Percentiles rank a stretch among this genome's conserved stretches.
Evolutionary conservation across 495 filamentous ascomycete genomes (phyloP).

Genomic region (Thermochaetoides thermophila): DNA sequence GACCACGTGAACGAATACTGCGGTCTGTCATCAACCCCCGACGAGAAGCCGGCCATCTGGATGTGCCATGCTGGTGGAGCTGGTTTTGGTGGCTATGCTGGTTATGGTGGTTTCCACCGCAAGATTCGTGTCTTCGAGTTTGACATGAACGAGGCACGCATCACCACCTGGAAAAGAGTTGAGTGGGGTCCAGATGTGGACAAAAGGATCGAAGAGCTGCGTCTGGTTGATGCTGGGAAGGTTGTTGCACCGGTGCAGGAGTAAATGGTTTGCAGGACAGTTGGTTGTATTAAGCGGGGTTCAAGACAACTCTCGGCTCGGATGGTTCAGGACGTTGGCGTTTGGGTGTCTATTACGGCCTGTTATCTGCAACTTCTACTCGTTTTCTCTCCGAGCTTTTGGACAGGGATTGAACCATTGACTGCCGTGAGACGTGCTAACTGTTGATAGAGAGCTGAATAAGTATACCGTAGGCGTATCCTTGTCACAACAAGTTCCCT

Average conservation of each 20-base stretch:
- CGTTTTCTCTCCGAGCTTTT: too few relatives aligned
- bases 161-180: conserved; percentile 82
- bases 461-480: too few relatives aligned
- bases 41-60: conserved; percentile 64
- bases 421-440: too few relatives aligned
- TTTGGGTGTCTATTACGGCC: too few relatives aligned
- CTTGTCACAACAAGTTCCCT: too few relatives aligned
- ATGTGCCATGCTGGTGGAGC: conserved; percentile 91
- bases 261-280: too few relatives aligned
- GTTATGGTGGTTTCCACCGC: conserved; percentile 71
- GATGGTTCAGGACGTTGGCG: too few relatives aligned
- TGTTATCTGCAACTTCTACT: too few relatives aligned
- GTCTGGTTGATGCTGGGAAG: conserved; percentile 70
- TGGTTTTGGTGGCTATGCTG: conserved; percentile 89
- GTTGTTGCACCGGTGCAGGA: conserved; percentile 29
- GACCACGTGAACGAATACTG: conserved; percentile 98
- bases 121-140: conserved; percentile 82
- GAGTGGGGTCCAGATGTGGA: conserved; percentile 64
- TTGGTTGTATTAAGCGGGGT: too few relatives aligned
- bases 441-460: too few relatives aligned
- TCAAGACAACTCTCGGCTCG: too few relatives aligned
- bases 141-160: conserved; percentile 72
- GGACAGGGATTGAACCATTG: too few relatives aligned
- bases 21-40: conserved; percentile 42
- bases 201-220: conserved; percentile 63